Evolutionary conservation across 2,329 filamentous ascomycete species (phyloP).

Genomic region (Calonectria crousiana): DNA sequence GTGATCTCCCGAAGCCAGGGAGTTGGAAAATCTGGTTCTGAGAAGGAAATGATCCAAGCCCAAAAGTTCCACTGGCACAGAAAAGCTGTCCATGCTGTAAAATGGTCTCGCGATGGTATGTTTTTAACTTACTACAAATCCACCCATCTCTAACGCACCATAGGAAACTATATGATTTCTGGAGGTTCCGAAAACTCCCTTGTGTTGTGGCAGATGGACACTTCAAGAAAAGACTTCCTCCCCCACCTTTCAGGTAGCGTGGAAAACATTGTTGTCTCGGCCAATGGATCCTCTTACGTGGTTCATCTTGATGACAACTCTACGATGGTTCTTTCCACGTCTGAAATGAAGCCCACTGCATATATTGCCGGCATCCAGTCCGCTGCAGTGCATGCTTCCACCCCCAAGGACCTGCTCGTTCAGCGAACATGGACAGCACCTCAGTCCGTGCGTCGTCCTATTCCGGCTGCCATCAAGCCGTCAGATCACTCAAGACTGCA

Average conservation of each 20-base stretch:
- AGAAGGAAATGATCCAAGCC: slow-evolving; percentile 64
- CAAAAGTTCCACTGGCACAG: slow-evolving; percentile 93
- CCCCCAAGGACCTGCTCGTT: slow-evolving; percentile 66
- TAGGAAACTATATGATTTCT: slow-evolving; percentile 93
- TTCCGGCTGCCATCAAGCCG: slow-evolving; percentile 74
- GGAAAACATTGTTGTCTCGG: slow-evolving; percentile 86
- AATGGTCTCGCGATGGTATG: slow-evolving; percentile 92
- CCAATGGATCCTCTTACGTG: slow-evolving; percentile 83
- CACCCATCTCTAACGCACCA: slow-evolving; percentile 44
- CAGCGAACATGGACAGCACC: slow-evolving; percentile 62
- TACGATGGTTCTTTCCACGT: slow-evolving; percentile 88
- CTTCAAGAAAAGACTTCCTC: slow-evolving; percentile 82
- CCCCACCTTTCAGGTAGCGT: slow-evolving; percentile 92
- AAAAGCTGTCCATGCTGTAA: slow-evolving; percentile 83
- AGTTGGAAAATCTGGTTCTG: slow-evolving; percentile 52
- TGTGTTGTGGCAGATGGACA: slow-evolving; percentile 94
- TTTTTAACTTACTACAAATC: background rate
- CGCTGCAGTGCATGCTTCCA: slow-evolving; percentile 62
- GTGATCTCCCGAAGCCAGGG: slow-evolving; percentile 70
- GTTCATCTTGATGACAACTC: slow-evolving; percentile 93
- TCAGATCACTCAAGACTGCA: slow-evolving; percentile 73
- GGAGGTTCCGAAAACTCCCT: slow-evolving; percentile 91
- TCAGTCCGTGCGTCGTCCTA: slow-evolving; percentile 59
- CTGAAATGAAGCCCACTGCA: slow-evolving; percentile 86
- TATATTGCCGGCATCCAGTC: slow-evolving; percentile 88